These are phyloP conservation scores for Hepatocystis sp. DNA, from an alignment of 169 alveolate species.

Conservation along the genomic window DNA sequence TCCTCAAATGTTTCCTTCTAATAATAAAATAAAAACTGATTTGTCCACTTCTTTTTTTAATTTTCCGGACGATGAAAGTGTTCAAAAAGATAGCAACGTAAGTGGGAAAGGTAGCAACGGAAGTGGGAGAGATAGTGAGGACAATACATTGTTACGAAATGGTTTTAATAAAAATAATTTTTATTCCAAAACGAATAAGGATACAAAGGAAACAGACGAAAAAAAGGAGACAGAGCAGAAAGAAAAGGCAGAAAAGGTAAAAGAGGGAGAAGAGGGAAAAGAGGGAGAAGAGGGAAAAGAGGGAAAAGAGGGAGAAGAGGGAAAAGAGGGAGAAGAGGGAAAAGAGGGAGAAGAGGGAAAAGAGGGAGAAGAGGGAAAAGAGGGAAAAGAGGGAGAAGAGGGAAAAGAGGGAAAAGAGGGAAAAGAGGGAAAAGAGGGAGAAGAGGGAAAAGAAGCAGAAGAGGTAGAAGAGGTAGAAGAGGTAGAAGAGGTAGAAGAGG, in stretches of 20 bases:
- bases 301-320: not conserved
- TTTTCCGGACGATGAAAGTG: no score
- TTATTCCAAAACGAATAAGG: no score
- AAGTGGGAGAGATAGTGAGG: not conserved
- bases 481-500: not conserved
- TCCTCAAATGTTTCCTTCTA: no score
- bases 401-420: not conserved
- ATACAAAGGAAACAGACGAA: no score
- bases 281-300: not conserved
- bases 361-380: not conserved
- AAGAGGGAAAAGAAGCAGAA: not conserved
- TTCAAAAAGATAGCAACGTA: no score
- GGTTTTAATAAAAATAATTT: no score
- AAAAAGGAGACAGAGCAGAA: constrained; percentile 4
- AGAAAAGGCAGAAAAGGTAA: not conserved
- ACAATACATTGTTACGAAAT: no score
- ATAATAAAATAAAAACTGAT: no score
- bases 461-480: not conserved
- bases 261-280: not conserved
- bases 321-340: not conserved
- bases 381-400: not conserved
- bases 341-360: not conserved
- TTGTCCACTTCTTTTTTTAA: no score
- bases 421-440: not conserved
- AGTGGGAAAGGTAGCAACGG: not conserved